Percentiles rank a stretch among this genome's conserved stretches.
Evolutionary conservation across 768 basidiomycete genomes (phyloP).

Genomic region (Polyporus arcularius): DNA sequence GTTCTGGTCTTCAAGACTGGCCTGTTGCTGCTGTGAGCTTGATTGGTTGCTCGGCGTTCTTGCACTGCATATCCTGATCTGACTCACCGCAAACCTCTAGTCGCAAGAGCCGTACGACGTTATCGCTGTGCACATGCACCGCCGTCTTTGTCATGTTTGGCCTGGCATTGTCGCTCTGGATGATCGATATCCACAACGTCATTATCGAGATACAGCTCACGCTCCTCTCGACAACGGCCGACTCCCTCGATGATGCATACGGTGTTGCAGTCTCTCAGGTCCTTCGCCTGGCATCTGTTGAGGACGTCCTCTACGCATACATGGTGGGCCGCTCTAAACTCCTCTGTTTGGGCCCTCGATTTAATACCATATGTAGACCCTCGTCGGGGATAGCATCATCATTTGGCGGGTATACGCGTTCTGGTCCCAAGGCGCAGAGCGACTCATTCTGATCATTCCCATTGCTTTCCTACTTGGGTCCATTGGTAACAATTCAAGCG

Average conservation of each 20-base stretch:
- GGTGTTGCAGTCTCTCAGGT: background rate
- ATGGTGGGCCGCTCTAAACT: slow-evolving; percentile 16
- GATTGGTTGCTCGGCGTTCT: no score
- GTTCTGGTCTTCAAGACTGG: no score
- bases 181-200: slow-evolving; percentile 23
- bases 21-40: no score
- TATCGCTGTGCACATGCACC: background rate
- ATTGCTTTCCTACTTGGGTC: slow-evolving; percentile 20
- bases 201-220: slow-evolving; percentile 16
- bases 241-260: slow-evolving; percentile 9
- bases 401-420: slow-evolving; percentile 25
- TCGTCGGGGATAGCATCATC: slow-evolving; percentile 27
- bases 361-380: slow-evolving; percentile 9
- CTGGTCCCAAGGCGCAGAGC: slow-evolving; percentile 13
- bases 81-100: no score
- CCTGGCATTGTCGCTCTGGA: slow-evolving; percentile 19
- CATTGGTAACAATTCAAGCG: no score
- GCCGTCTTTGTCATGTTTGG: slow-evolving; percentile 13
- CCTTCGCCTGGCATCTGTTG: slow-evolving; percentile 7
- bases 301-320: slow-evolving; percentile 22
- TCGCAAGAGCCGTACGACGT: background rate
- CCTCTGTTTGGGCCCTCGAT: background rate
- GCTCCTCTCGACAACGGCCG: slow-evolving; percentile 3
- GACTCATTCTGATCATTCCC: slow-evolving; percentile 17
- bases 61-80: no score